Conservation (phyloP, 176 grass and related monocot genomes). For the Oryza glaberrima region DNA sequence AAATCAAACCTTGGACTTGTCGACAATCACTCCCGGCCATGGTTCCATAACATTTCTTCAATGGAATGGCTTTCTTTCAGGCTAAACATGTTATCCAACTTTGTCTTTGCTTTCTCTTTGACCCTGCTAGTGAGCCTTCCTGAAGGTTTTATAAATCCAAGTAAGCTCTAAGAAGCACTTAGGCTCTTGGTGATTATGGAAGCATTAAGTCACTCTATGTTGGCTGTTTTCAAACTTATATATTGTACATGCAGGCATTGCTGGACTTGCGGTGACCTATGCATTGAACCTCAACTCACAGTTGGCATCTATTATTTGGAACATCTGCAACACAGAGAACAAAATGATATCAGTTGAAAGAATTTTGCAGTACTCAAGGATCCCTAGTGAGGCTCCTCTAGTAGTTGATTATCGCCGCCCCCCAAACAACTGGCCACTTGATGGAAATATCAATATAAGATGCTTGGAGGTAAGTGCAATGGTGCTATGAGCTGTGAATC, state of each 20-base stretch:
- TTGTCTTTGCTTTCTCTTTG: conserved; percentile 93
- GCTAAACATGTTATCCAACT: conserved; percentile 87
- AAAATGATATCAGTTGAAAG: conserved; percentile 99
- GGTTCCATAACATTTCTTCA: conserved; percentile 83
- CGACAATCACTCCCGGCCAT: conserved; percentile 84
- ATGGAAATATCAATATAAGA: conserved; percentile 78
- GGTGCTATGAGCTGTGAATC: background rate
- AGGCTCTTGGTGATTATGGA: conserved; percentile 24
- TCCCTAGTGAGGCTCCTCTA: conserved; percentile 87
- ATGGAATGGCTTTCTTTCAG: conserved; percentile 95
- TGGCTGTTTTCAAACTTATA: conserved; percentile 11
- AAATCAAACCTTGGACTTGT: conserved; percentile 73
- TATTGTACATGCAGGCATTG: conserved; percentile 70
- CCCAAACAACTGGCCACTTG: conserved; percentile 77
- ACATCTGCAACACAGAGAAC: conserved; percentile 93
- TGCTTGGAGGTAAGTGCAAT: conserved; percentile 73
- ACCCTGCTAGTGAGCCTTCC: conserved; percentile 88
- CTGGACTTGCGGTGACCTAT: conserved; percentile 95
- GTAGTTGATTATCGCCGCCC: conserved; percentile 57
- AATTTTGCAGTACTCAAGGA: conserved; percentile 92
- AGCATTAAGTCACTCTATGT: background rate
- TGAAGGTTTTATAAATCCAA: conserved; percentile 98
- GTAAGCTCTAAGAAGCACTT: conserved; percentile 58
- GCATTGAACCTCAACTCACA: conserved; percentile 92
- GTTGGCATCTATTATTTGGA: conserved; percentile 83